Evolutionary conservation across 805 yeast species (phyloP), one percentile per base, ranked within the genome.

Genomic region (Metschnikowia rubicola): DNA sequence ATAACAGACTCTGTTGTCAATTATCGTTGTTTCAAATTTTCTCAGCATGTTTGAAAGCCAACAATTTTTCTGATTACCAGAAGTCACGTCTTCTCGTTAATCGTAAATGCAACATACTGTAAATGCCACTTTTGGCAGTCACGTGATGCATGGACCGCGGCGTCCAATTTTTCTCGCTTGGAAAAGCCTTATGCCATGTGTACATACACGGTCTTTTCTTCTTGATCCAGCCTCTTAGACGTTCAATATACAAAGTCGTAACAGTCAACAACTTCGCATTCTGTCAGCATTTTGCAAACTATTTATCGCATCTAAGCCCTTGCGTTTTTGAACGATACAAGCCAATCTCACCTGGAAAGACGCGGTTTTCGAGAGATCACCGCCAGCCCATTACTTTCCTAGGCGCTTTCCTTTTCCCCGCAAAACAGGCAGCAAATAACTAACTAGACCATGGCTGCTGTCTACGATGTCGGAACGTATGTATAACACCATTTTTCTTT

Each of bases 401-500:
- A 21, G 29, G 38, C 12, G 9, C 21, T 26, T 28, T 19, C 30
- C 6, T 29, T 10, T 26, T 11, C 5, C 32, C 2, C 12, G 7
- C 17, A 19, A 15, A 32, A n/a, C 30, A 21, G 26, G 26, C 26
- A 7, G 26, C 26, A 15, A 8, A n/a, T n/a, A 13, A 8, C 2
- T 26, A n/a, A n/a, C 13, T 13, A 9, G 31, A 36, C 12, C 19
- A 45, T 45, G 48, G 26, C 48, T 12, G 48, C 62, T 21, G 41
- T 54, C 35, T 62, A 62, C 37, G 68, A 62, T 32, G 63, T 65
- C 15, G 75, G 76, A 46, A 80, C 85, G 58, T 56, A 54, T 53
- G 58, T 56, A 31, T 28, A 15, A 21, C 26, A 21, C 26, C 7
- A 21, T 21, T 21, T 8, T 21, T 21, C 26, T 21, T 21, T 21